A percentile compares a stretch with the other conserved stretches of the same genome.
These are phyloP conservation scores for Metschnikowia proteae DNA, from an alignment of 805 yeast species.

Conservation along the genomic window DNA sequence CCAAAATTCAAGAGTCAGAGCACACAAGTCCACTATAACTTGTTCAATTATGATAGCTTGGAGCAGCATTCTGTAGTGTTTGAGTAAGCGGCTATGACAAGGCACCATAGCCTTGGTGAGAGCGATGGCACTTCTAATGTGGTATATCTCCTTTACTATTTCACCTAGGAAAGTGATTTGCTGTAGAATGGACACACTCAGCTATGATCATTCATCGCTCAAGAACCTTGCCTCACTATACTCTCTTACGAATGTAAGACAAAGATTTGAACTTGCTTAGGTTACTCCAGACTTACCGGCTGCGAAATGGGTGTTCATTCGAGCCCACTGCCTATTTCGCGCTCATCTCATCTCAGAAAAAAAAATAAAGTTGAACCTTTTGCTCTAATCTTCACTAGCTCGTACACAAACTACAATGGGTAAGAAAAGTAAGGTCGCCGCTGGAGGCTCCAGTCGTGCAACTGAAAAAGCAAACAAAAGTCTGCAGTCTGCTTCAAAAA, in stretches of 20 bases:
- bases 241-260: no score
- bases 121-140: no score
- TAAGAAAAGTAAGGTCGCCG: constrained; percentile 6
- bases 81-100: no score
- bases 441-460: neutral
- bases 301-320: neutral
- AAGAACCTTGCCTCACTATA: no score
- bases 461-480: constrained; percentile 1
- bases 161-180: no score
- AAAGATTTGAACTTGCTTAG: neutral
- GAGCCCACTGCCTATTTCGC: constrained; percentile 1
- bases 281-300: neutral
- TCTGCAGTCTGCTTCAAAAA: constrained; percentile 12
- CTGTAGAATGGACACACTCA: no score
- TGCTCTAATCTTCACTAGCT: constrained; percentile 7
- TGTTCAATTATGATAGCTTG: neutral
- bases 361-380: constrained; percentile 5
- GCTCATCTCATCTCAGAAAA: constrained; percentile 15
- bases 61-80: no score
- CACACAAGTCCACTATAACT: neutral
- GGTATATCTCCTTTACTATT: no score
- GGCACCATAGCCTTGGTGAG: no score
- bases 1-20: neutral
- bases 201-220: no score
- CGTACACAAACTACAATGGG: constrained; percentile 9